A percentile compares a stretch with the other conserved stretches of the same genome.
phyloP scores from a whole-genome alignment of 345 rosid genomes.

The Rubroshorea leprosula region DNA sequence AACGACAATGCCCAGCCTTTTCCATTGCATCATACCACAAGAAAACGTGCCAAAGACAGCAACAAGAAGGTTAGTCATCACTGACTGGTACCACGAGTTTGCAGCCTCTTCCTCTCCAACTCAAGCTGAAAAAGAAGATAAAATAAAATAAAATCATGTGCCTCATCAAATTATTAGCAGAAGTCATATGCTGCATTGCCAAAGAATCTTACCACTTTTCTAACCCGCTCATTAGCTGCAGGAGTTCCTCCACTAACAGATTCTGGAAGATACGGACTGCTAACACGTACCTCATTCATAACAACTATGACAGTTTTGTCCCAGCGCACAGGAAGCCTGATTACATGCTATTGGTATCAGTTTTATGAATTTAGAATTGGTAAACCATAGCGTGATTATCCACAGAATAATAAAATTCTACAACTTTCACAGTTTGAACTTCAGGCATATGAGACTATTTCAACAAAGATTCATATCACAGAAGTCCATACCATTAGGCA shows the following conservation, averaged over 20 bases:
- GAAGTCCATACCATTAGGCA: no score
- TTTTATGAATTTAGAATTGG: neutral
- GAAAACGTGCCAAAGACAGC: no score
- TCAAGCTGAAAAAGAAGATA: constrained; percentile 43
- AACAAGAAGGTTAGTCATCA: constrained; percentile 18
- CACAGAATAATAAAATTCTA: no score
- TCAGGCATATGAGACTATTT: no score
- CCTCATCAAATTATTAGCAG: neutral
- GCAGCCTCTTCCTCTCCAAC: constrained; percentile 64
- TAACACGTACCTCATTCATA: constrained; percentile 86
- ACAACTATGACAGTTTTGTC: constrained; percentile 86
- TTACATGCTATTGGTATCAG: constrained; percentile 8
- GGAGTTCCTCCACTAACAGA: constrained; percentile 86
- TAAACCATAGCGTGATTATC: neutral
- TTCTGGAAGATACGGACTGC: constrained; percentile 81
- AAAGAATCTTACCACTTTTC: constrained; percentile 73
- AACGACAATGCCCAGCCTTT: no score
- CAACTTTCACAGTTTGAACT: no score
- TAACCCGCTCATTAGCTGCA: constrained; percentile 94
- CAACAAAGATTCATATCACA: no score
- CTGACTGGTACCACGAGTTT: constrained; percentile 37
- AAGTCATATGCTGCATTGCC: neutral
- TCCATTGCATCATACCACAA: no score
- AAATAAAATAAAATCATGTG: constrained; percentile 4
- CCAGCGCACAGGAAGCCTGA: constrained; percentile 96